phyloP scores from a whole-genome alignment of 495 filamentous ascomycete species.

The Hypoxylon fuscum region DNA sequence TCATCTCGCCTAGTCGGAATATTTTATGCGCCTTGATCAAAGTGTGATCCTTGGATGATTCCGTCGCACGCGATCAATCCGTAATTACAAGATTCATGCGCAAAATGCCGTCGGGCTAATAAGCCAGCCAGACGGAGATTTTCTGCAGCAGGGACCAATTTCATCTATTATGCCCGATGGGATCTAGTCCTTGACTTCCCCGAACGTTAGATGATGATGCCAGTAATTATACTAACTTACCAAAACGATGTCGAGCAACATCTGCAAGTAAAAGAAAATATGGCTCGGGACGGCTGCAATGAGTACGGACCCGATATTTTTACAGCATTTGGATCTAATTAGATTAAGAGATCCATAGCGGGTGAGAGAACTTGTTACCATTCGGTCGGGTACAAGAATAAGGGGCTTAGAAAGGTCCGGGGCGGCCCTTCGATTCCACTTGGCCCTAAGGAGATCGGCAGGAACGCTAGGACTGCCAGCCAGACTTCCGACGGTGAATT shows the following conservation, averaged over 20 bases:
- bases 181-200: constrained; percentile 34
- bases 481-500: constrained; percentile 37
- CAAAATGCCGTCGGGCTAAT: constrained; percentile 44
- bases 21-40: constrained; percentile 43
- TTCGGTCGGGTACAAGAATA: constrained; percentile 35
- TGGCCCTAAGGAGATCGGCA: constrained; percentile 40
- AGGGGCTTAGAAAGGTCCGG: constrained; percentile 37
- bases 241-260: neutral
- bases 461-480: constrained; percentile 38
- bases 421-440: constrained; percentile 39
- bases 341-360: constrained; percentile 33
- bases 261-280: neutral
- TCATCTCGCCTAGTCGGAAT: constrained; percentile 44
- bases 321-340: constrained; percentile 7
- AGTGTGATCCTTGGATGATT: constrained; percentile 37
- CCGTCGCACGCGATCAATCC: constrained; percentile 42
- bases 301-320: constrained; percentile 5
- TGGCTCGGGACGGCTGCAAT: constrained; percentile 8
- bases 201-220: constrained; percentile 17
- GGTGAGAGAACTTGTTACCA: constrained; percentile 30
- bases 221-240: constrained; percentile 3
- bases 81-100: constrained; percentile 45
- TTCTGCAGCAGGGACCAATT: constrained; percentile 43
- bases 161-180: constrained; percentile 32
- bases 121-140: constrained; percentile 43